Percentiles rank a stretch among this genome's conserved stretches.
These are phyloP conservation scores for Sporothrix euskadiensis DNA, from an alignment of 2,329 filamentous ascomycete species.

Conservation along the genomic window DNA sequence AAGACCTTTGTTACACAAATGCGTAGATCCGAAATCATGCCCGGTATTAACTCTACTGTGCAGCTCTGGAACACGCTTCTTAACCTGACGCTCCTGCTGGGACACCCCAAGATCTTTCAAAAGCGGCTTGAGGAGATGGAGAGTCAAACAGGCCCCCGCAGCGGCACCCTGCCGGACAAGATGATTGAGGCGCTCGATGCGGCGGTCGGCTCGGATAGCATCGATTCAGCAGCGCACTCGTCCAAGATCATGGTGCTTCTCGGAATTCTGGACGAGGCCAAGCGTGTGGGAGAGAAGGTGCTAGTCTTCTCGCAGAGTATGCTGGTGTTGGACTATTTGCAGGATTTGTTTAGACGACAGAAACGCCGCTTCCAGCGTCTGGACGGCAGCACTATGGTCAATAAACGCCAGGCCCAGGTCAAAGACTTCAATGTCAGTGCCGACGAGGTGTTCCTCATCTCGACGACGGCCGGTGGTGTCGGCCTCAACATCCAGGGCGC, in stretches of 20 bases:
- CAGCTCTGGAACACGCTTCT: slow-evolving; percentile 44
- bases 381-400: slow-evolving; percentile 63
- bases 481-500: slow-evolving; percentile 83
- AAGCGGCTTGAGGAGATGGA: slow-evolving; percentile 39
- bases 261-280: slow-evolving; percentile 67
- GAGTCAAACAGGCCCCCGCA: neutral
- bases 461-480: slow-evolving; percentile 76
- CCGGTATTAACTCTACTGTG: slow-evolving; percentile 28
- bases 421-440: slow-evolving; percentile 66
- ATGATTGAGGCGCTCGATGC: slow-evolving; percentile 39
- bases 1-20: slow-evolving; percentile 43
- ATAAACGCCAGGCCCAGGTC: slow-evolving; percentile 60
- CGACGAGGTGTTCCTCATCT: slow-evolving; percentile 72
- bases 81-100: slow-evolving; percentile 52
- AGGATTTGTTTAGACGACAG: slow-evolving; percentile 54
- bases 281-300: slow-evolving; percentile 66
- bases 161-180: slow-evolving; percentile 35
- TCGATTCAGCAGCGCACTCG: slow-evolving; percentile 56
- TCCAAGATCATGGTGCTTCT: slow-evolving; percentile 68
- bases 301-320: slow-evolving; percentile 79
- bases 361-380: slow-evolving; percentile 58
- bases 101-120: slow-evolving; percentile 54
- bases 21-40: slow-evolving; percentile 22
- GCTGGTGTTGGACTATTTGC: slow-evolving; percentile 68
- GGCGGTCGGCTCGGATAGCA: slow-evolving; percentile 44